These are phyloP conservation scores for Saturnispora zaruensis DNA, from an alignment of 805 yeast genomes.

Conservation along the genomic window DNA sequence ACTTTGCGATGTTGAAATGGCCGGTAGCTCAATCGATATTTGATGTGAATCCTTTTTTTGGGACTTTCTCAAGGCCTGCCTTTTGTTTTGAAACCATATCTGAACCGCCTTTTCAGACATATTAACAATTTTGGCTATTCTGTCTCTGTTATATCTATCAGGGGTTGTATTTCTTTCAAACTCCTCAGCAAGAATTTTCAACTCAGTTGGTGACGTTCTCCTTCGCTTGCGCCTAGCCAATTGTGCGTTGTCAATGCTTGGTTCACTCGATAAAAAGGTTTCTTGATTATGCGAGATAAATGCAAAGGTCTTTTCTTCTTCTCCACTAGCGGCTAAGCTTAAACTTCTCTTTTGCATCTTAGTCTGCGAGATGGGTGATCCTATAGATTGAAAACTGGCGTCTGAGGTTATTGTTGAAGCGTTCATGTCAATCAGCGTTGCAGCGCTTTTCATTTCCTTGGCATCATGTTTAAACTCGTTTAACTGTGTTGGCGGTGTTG, in stretches of 20 bases:
- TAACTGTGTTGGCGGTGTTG: conserved; percentile 15
- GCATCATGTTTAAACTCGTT: not conserved
- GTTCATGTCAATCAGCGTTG: conserved; percentile 1
- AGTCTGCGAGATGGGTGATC: not conserved
- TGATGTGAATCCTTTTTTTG: conserved; percentile 6
- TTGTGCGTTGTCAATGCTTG: conserved; percentile 81
- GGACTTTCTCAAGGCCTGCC: conserved; percentile 65
- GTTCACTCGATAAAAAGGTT: conserved; percentile 76
- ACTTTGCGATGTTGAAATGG: not conserved
- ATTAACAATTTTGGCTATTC: conserved; percentile 70
- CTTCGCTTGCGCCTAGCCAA: conserved; percentile 91
- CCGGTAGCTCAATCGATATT: not conserved
- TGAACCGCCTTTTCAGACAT: conserved; percentile 99
- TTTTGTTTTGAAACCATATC: conserved; percentile 95
- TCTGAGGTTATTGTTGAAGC: not conserved
- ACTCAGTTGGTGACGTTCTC: conserved; percentile 85
- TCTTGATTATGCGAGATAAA: conserved; percentile 90
- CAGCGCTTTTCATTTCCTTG: not conserved
- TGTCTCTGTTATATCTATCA: conserved; percentile 61
- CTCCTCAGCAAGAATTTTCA: conserved; percentile 71
- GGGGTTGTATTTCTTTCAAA: conserved; percentile 76
- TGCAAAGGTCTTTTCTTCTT: conserved; percentile 48
- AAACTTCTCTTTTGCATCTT: not conserved
- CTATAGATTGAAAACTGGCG: conserved; percentile 6
- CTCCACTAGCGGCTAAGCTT: not conserved